phyloP scores from a whole-genome alignment of 2,329 filamentous ascomycete species.

The Talaromyces funiculosus region DNA sequence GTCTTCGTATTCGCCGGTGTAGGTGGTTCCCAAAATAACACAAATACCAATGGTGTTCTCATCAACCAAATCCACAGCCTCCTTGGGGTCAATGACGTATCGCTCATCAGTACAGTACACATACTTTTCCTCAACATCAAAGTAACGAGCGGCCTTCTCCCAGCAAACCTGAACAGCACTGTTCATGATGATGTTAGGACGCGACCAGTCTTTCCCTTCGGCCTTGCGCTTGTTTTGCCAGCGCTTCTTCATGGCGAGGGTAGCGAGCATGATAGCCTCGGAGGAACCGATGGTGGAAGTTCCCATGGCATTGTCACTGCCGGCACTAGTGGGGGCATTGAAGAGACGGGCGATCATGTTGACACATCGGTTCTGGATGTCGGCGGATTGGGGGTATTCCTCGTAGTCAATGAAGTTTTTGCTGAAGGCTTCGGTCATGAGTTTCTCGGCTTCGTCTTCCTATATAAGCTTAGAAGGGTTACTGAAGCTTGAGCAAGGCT shows the following conservation, averaged over 20 bases:
- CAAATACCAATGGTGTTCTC: constrained; percentile 86
- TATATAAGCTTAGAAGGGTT: constrained; percentile 26
- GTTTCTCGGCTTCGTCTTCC: constrained; percentile 92
- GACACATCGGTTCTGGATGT: constrained; percentile 88
- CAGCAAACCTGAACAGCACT: constrained; percentile 95
- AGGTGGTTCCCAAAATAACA: constrained; percentile 83
- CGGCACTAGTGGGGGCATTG: constrained; percentile 60
- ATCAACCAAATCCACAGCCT: constrained; percentile 57
- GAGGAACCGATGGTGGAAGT: constrained; percentile 86
- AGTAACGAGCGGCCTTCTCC: constrained; percentile 87
- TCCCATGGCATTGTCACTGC: constrained; percentile 64
- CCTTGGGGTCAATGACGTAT: constrained; percentile 59
- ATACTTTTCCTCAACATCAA: constrained; percentile 87
- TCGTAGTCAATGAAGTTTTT: constrained; percentile 96
- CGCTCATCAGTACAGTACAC: constrained; percentile 58
- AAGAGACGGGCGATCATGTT: constrained; percentile 87
- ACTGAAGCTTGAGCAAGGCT: neutral
- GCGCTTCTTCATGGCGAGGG: constrained; percentile 85
- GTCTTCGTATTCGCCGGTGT: constrained; percentile 94
- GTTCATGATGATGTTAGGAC: constrained; percentile 92
- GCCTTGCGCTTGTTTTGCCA: constrained; percentile 85
- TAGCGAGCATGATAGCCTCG: constrained; percentile 54
- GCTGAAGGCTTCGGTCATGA: constrained; percentile 86
- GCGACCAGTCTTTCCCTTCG: constrained; percentile 71
- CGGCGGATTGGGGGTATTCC: constrained; percentile 73